Evolutionary conservation across 2,329 filamentous ascomycete species (phyloP), one percentile per base, ranked within the genome.

Genomic region (Cladosporium colombiae): DNA sequence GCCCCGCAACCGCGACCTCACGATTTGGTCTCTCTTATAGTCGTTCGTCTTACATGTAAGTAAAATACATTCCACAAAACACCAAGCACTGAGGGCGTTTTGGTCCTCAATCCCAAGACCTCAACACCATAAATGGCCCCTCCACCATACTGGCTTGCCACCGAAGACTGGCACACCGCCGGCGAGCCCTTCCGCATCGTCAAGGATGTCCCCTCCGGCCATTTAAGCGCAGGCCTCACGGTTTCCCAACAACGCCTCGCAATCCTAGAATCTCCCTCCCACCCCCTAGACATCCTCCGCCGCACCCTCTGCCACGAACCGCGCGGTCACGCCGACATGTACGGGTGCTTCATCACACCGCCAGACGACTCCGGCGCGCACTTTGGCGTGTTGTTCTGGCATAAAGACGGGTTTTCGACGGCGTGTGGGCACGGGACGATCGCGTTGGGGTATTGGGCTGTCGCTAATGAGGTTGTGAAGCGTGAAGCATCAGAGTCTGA

Each of bases 391-490:
- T 68, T 84, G 3, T 84, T 84, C 71, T 77, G 77, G 67, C 80
- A 81, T 35, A 82, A 82, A 35, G 79, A 81, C 4, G 82, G 81
- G 0, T 84, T 80, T 59, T 82, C 80, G 8, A 83, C 81, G 5
- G 83, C 84, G 77, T 84, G 82, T 66, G 83, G 83, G 3, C 83
- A 85, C 69, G 82, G 81, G 2, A 84, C 82, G 0, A 81, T 85
- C 55, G 83, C 83, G 0, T 69, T 85, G 14, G 81, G 81, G 1
- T 75, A 80, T 3, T 81, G 79, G 60, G 71, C 81, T 0, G 74
- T 81, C 23, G 64, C 60, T 2, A 61, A 61, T 14, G 64, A 64
- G 1, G 37, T 69, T 16, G 67, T 68, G 5, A 52, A 52, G 46
- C 46, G 46, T 25, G 16, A 64, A 18, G 7, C 49, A 1, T 16